Percentiles rank a stretch among this genome's conserved stretches.
phyloP scores from a whole-genome alignment of 805 yeast genomes.

The Myxozyma geophila region DNA sequence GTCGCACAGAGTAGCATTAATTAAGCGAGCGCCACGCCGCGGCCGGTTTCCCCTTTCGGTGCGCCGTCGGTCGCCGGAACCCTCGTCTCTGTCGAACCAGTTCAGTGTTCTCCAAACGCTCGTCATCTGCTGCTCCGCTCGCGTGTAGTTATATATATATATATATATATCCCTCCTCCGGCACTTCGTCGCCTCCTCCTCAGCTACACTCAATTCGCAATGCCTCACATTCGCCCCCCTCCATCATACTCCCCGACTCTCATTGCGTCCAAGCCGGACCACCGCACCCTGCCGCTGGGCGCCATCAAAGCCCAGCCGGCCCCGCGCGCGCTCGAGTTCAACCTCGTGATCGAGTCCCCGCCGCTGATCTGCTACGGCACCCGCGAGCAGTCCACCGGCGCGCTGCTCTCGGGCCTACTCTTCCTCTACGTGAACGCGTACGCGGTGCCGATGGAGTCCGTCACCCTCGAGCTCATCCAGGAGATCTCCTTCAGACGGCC shows the following conservation, averaged over 20 bases:
- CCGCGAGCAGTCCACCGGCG: constrained; percentile 79
- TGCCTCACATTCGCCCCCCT: constrained; percentile 22
- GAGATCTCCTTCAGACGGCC: constrained; percentile 69
- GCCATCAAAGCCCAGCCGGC: constrained; percentile 3
- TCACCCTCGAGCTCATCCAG: constrained; percentile 73
- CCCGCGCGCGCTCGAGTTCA: constrained; percentile 51
- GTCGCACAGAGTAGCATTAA: too few species aligned
- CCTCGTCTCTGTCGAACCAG: background rate
- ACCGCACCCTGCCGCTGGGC: background rate
- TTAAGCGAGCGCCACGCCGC: constrained; percentile 23
- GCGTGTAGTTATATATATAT: background rate
- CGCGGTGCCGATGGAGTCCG: constrained; percentile 56
- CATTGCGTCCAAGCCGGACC: constrained; percentile 5
- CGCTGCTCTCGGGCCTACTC: constrained; percentile 79
- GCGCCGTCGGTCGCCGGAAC: background rate
- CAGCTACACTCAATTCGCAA: background rate
- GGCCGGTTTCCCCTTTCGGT: constrained; percentile 8
- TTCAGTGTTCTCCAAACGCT: background rate
- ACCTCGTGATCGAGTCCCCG: constrained; percentile 81
- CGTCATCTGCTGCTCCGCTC: background rate
- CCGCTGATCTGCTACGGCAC: constrained; percentile 86
- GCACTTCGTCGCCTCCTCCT: background rate
- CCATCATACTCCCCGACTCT: constrained; percentile 20
- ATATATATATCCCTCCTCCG: constrained; percentile 5
- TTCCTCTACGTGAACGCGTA: constrained; percentile 56